phyloP scores from a whole-genome alignment of 176 grass and related monocot species.

The Raddia guianensis region DNA sequence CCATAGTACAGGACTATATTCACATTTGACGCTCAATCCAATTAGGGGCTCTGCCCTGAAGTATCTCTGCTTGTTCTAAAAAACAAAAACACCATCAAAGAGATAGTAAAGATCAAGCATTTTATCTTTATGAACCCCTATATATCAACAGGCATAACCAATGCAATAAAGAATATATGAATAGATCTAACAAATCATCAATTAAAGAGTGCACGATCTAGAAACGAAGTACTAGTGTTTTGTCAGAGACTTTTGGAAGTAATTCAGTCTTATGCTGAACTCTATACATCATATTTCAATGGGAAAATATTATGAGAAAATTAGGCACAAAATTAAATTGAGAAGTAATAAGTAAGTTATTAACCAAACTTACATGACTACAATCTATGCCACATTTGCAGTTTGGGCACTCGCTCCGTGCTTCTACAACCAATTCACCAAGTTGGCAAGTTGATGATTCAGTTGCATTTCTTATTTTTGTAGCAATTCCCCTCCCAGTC shows the following conservation, averaged over 20 bases:
- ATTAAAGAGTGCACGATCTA: background rate
- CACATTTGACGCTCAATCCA: background rate
- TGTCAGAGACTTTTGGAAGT: background rate
- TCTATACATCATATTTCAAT: background rate
- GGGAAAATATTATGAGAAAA: background rate
- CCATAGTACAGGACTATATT: background rate
- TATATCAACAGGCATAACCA: background rate
- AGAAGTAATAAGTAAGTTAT: background rate
- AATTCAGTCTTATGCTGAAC: background rate
- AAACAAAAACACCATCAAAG: background rate
- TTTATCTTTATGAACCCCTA: background rate
- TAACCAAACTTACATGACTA: constrained; percentile 57
- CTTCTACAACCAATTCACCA: constrained; percentile 46
- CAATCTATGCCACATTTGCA: constrained; percentile 58
- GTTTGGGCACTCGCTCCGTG: constrained; percentile 62
- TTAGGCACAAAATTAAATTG: background rate
- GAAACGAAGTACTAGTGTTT: background rate
- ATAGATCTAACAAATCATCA: background rate
- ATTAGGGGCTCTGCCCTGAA: background rate
- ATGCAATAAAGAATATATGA: background rate
- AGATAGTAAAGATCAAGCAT: background rate
- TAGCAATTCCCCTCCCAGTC: constrained; percentile 47
- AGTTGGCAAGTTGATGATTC: constrained; percentile 26
- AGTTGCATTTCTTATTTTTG: constrained; percentile 54
- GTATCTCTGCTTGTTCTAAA: background rate